Conservation (phyloP, 2,329 filamentous ascomycete genomes). For the Acrodontium crateriforme region DNA sequence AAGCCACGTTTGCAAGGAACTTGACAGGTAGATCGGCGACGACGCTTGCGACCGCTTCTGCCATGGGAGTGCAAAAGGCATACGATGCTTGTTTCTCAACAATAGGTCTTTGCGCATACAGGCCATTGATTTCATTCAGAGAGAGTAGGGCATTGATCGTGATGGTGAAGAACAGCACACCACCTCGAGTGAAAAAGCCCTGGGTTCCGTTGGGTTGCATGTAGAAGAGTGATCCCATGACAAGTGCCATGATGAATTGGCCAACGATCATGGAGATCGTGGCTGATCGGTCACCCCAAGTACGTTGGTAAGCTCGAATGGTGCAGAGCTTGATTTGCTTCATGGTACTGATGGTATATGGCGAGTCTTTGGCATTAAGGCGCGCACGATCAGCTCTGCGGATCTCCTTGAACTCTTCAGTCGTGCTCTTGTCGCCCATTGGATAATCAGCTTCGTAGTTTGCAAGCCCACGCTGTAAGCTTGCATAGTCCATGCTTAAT, state of each 20-base stretch:
- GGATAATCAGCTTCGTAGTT: constrained; percentile 37
- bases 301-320: constrained; percentile 48
- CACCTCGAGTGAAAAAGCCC: constrained; percentile 51
- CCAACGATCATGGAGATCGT: constrained; percentile 49
- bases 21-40: constrained; percentile 36
- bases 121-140: constrained; percentile 51
- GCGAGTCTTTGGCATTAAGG: constrained; percentile 39
- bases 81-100: constrained; percentile 27
- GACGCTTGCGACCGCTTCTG: not conserved
- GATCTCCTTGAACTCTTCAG: constrained; percentile 38
- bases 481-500: constrained; percentile 44
- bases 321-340: constrained; percentile 45
- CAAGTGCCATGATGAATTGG: constrained; percentile 45
- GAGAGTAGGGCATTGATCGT: constrained; percentile 49
- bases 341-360: constrained; percentile 41
- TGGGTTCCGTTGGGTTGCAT: constrained; percentile 42
- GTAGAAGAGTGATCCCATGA: constrained; percentile 56
- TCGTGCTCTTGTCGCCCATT: constrained; percentile 35
- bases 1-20: constrained; percentile 36
- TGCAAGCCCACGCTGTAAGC: constrained; percentile 37
- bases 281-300: constrained; percentile 51
- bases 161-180: constrained; percentile 50
- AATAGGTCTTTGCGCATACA: constrained; percentile 32
- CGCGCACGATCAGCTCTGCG: constrained; percentile 22
- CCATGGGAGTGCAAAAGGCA: not conserved